A percentile compares a stretch with the other conserved stretches of the same genome.
Conservation (phyloP, 2,329 filamentous ascomycete species). For the Bipolaris zeicola region DNA sequence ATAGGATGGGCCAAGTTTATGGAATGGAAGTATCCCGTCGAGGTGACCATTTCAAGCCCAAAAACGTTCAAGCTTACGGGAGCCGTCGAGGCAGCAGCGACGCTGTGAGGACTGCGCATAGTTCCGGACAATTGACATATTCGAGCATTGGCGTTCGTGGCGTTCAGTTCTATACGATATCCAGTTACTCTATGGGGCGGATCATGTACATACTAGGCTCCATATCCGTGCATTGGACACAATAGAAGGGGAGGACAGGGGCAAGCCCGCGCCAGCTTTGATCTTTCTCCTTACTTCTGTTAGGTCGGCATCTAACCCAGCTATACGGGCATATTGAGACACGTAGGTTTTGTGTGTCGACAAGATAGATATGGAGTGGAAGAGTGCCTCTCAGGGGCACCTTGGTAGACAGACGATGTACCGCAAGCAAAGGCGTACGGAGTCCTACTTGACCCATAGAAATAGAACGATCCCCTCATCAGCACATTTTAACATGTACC, state of each 20-base stretch:
- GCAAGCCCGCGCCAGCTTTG: neutral
- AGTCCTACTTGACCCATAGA: neutral
- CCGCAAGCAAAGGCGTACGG: neutral
- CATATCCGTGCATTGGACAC: neutral
- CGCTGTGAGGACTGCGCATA: slow-evolving; percentile 36
- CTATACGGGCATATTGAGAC: neutral
- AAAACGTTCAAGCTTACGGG: slow-evolving; percentile 54
- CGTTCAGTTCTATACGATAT: slow-evolving; percentile 3
- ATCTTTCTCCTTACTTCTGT: too few species aligned
- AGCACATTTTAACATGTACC: neutral
- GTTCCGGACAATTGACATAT: slow-evolving; percentile 1
- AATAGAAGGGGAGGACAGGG: neutral
- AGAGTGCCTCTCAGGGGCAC: neutral
- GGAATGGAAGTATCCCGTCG: slow-evolving; percentile 89
- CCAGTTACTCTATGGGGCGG: neutral
- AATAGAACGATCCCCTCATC: neutral
- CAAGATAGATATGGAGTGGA: neutral
- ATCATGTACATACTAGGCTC: slow-evolving; percentile 4
- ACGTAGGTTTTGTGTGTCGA: neutral
- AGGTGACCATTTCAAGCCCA: slow-evolving; percentile 63
- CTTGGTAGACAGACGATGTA: neutral
- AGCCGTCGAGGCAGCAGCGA: slow-evolving; percentile 54
- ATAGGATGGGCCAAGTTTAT: slow-evolving; percentile 93
- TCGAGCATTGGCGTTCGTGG: slow-evolving; percentile 20
- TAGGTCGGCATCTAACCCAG: neutral